Evolutionary conservation across 345 rosid genomes (phyloP).

Genomic region (Rhizophora apiculata): DNA sequence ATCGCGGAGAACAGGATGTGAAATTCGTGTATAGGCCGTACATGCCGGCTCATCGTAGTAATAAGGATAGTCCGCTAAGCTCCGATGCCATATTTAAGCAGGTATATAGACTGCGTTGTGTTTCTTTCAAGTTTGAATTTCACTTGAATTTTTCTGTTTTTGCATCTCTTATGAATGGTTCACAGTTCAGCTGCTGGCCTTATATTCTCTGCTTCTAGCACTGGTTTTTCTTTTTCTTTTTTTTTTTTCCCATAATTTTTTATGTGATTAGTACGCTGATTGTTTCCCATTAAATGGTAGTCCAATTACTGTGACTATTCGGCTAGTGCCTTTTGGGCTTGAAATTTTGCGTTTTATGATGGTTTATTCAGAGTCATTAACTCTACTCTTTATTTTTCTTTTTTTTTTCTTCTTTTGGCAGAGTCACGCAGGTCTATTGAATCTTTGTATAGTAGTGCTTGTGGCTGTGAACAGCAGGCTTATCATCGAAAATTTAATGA

Average conservation of each 20-base stretch:
- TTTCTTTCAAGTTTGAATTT: neutral
- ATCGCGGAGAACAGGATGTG: slow-evolving; percentile 27
- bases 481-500: slow-evolving; percentile 91
- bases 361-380: neutral
- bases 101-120: slow-evolving; percentile 30
- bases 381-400: neutral
- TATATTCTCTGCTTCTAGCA: no score
- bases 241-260: no score
- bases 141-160: neutral
- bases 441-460: slow-evolving; percentile 94
- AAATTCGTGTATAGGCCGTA: slow-evolving; percentile 64
- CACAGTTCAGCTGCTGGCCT: no score
- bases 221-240: neutral
- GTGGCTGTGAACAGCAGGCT: slow-evolving; percentile 96
- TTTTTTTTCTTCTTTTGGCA: slow-evolving; percentile 23
- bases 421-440: slow-evolving; percentile 99
- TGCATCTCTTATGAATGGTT: no score
- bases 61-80: slow-evolving; percentile 85
- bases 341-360: neutral
- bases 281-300: no score
- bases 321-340: no score
- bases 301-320: no score
- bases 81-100: slow-evolving; percentile 82
- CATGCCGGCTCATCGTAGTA: slow-evolving; percentile 69
- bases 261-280: no score